These are phyloP conservation scores for Populus pruinosa DNA, from an alignment of 345 rosid species.

Conservation along the genomic window DNA sequence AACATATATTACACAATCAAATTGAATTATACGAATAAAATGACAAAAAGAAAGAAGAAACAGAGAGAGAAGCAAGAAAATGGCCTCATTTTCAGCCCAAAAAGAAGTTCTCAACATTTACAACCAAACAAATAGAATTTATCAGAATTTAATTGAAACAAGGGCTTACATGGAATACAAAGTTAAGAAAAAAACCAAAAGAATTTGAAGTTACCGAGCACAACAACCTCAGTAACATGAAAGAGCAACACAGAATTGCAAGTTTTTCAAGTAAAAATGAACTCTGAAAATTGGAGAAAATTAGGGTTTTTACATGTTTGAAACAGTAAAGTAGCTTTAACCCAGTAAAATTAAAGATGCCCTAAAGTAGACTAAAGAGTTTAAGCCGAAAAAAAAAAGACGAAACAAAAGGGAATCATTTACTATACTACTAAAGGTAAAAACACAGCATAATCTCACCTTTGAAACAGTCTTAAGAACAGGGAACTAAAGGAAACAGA, in stretches of 20 bases:
- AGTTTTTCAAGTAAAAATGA: background rate
- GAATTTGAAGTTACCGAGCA: background rate
- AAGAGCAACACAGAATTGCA: background rate
- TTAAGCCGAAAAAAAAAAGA: background rate
- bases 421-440: background rate
- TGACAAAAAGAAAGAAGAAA: slow-evolving; percentile 3
- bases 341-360: slow-evolving; percentile 18
- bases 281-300: background rate
- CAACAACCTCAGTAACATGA: background rate
- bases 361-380: slow-evolving; percentile 6
- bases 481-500: background rate
- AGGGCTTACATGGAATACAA: no score
- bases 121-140: background rate
- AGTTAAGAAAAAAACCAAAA: background rate
- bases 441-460: slow-evolving; percentile 10
- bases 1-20: background rate
- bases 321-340: slow-evolving; percentile 33
- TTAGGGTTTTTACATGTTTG: slow-evolving; percentile 17
- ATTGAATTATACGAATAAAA: background rate
- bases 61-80: slow-evolving; percentile 1
- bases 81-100: background rate
- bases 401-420: background rate
- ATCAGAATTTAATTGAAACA: background rate
- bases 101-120: background rate
- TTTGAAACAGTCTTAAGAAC: background rate